Evolutionary conservation across 2,329 filamentous ascomycete species (phyloP).

Genomic region (Stemphylium vesicarium): DNA sequence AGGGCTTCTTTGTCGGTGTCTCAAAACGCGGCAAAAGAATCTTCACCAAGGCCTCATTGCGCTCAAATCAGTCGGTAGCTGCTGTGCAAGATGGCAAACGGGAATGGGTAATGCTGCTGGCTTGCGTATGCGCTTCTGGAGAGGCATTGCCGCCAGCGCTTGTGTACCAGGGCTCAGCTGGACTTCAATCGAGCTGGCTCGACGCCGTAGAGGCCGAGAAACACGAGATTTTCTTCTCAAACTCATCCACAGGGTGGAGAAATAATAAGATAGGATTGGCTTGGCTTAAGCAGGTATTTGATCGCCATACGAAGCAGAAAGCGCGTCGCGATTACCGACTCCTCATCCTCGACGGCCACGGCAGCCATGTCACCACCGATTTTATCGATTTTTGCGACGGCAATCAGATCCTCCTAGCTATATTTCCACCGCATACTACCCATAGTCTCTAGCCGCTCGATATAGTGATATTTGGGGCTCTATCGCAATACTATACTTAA

Average conservation of each 20-base stretch:
- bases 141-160: slow-evolving; percentile 9
- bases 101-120: not conserved
- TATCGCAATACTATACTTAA: not conserved
- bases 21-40: slow-evolving; percentile 7
- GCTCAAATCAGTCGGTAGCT: not conserved
- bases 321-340: not conserved
- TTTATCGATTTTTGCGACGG: not conserved
- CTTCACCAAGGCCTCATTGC: not conserved
- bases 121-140: slow-evolving; percentile 19
- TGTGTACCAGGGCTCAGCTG: slow-evolving; percentile 1
- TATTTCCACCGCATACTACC: not conserved
- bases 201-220: not conserved
- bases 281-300: not conserved
- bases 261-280: not conserved
- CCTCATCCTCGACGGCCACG: not conserved
- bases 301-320: not conserved
- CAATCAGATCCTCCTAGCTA: not conserved
- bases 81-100: slow-evolving; percentile 6
- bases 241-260: not conserved
- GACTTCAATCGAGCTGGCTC: slow-evolving; percentile 13
- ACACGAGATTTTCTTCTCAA: not conserved
- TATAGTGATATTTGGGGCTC: not conserved
- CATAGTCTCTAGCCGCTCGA: not conserved
- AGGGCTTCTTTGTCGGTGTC: slow-evolving; percentile 9
- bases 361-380: not conserved